phyloP scores from a whole-genome alignment of 1,284 basidiomycete genomes.

The Clitocybe nebularis region DNA sequence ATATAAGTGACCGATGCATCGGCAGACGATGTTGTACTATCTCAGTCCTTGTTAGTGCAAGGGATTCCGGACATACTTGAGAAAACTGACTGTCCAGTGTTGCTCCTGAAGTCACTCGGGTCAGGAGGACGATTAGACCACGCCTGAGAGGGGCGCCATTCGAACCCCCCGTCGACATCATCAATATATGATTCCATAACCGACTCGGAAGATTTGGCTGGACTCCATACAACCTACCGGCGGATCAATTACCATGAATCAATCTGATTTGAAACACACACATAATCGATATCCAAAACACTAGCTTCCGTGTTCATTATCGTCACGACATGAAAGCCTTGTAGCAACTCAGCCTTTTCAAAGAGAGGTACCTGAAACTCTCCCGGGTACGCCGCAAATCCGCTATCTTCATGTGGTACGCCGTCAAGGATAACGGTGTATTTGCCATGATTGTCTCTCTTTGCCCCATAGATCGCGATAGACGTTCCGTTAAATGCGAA shows the following conservation, averaged over 20 bases:
- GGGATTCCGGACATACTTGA: too few species aligned
- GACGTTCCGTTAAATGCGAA: conserved; percentile 34
- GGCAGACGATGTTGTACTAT: conserved; percentile 15
- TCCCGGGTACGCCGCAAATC: conserved; percentile 6
- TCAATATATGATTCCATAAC: conserved; percentile 24
- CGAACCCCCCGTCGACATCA: conserved; percentile 13
- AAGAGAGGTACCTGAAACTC: conserved; percentile 7
- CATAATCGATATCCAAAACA: conserved; percentile 14
- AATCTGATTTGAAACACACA: background rate
- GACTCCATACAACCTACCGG: conserved; percentile 12
- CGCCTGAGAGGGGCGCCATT: conserved; percentile 14
- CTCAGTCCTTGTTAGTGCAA: too few species aligned
- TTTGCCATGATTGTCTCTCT: conserved; percentile 8
- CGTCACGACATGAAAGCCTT: conserved; percentile 8
- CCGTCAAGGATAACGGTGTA: conserved; percentile 13
- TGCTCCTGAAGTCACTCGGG: conserved; percentile 13
- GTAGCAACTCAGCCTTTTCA: background rate
- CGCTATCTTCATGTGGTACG: conserved; percentile 1
- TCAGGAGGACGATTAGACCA: conserved; percentile 16
- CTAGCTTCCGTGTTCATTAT: conserved; percentile 9
- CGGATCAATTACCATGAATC: background rate
- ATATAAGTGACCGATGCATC: conserved; percentile 16
- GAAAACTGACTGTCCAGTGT: conserved; percentile 21
- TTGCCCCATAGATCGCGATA: conserved; percentile 11
- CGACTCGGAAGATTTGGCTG: conserved; percentile 17